Base-by-base conservation (phyloP, 2,329 filamentous ascomycete genomes). In the Pseudopyricularia cyperi region DNA sequence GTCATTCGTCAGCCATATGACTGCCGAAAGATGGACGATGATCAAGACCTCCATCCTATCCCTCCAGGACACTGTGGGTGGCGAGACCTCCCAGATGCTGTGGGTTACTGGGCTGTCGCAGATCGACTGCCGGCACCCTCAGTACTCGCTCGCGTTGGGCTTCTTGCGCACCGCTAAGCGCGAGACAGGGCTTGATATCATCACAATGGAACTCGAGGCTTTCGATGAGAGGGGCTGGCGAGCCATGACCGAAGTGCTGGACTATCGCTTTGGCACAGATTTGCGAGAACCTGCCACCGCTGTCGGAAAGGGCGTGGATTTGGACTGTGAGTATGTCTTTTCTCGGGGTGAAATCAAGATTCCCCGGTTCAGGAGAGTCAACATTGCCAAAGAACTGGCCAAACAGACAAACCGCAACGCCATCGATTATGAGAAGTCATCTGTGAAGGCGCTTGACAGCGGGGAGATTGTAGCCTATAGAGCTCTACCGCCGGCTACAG, bases 81-180 rank as follows among this genome's bases (percentile, higher is more conserved):
- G 35, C 32, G 46, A 33, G 46, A 14, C 4, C 11, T 39, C 30
- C n/a, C 51, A 55, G 4, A 44, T 66, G 22, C 54, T 67, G 6
- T 68, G 66, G 66, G 47, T 67, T 7, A 67, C 65, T 2, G 57
- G 58, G 2, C 55, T 58, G 1, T 55, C 55, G 5, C 62, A 66
- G 28, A 52, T 62, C 1, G 28, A 52, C 1, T 66, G 62, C 46
- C 11, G 24, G 4, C 57, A 63, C 28, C 65, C 66, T 0, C 44
- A 55, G 12, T 63, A 60, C 19, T 62, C 62, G 0, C 57, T 60
- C 14, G 51, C 58, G 7, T 53, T 67, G n/a, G 66, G 66, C 1
- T 33, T 59, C 0, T 58, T 61, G 1, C 57, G 66, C 1, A 61
- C 59, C 2, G 54, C 67, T 7, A 63, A 64, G 15, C 56, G 54